These are phyloP conservation scores for Agastache rugosa DNA, from an alignment of 257 asterid species.

Conservation along the genomic window DNA sequence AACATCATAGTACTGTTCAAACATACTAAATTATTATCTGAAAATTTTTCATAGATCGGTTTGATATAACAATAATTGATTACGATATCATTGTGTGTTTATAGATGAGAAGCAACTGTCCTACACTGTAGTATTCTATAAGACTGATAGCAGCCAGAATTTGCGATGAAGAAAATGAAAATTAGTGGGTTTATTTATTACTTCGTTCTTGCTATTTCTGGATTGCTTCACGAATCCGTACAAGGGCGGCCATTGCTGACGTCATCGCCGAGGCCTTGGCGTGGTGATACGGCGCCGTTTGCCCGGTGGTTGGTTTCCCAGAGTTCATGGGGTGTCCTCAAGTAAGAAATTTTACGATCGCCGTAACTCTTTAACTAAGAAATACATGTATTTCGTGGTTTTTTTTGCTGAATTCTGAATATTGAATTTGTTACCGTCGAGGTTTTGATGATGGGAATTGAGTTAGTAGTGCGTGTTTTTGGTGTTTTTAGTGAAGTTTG, in stretches of 20 bases:
- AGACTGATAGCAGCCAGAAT: neutral
- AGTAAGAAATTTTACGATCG: constrained; percentile 41
- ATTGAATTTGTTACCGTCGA: neutral
- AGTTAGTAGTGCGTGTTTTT: neutral
- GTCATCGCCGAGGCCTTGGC: constrained; percentile 55
- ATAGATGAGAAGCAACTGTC: neutral
- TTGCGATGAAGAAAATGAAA: constrained; percentile 31
- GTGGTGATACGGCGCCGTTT: constrained; percentile 64
- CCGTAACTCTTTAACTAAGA: neutral
- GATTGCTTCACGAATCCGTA: constrained; percentile 43
- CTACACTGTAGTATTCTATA: constrained; percentile 10
- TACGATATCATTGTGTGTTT: neutral
- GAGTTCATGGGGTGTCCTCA: constrained; percentile 89
- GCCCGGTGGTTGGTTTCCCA: constrained; percentile 94
- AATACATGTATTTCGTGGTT: neutral
- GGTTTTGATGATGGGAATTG: constrained; percentile 15
- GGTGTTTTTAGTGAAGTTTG: neutral
- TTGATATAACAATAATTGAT: neutral
- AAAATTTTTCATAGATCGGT: too few species aligned
- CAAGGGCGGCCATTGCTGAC: constrained; percentile 58
- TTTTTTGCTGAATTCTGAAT: neutral
- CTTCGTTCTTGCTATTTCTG: constrained; percentile 37
- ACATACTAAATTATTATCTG: too few species aligned
- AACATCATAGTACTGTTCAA: too few species aligned
- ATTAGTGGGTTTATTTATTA: constrained; percentile 22